A percentile compares a stretch with the other conserved stretches of the same genome.
Evolutionary conservation across 495 filamentous ascomycete genomes (phyloP).

Genomic region (Corynascus novoguineensis): DNA sequence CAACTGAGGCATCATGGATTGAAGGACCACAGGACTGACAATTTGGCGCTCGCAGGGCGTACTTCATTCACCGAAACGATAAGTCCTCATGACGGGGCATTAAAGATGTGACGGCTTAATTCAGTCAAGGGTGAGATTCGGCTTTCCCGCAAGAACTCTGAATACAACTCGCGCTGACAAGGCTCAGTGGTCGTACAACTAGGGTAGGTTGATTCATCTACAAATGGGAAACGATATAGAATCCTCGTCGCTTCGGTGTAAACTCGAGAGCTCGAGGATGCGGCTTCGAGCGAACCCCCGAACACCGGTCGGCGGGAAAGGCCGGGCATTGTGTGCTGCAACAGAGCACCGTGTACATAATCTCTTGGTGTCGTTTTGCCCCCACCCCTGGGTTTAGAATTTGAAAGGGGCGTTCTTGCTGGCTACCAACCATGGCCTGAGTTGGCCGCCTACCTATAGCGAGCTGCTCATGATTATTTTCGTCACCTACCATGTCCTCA

Average conservation of each 20-base stretch:
- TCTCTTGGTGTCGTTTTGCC: constrained; percentile 1
- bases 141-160: too few relatives aligned
- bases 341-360: constrained; percentile 16
- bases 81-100: constrained; percentile 7
- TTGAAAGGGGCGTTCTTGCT: background rate
- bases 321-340: background rate
- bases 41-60: constrained; percentile 39
- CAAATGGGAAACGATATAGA: constrained; percentile 1
- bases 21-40: background rate
- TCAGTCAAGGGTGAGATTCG: background rate
- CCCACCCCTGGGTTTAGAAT: constrained; percentile 1
- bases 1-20: background rate
- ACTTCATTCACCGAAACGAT: constrained; percentile 51
- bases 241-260: background rate
- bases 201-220: constrained; percentile 7
- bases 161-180: too few relatives aligned
- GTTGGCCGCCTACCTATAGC: background rate
- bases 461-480: background rate
- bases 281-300: background rate
- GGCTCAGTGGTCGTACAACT: background rate
- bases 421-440: background rate
- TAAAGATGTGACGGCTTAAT: background rate
- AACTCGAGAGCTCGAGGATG: background rate
- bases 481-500: background rate
- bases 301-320: background rate